phyloP scores from a whole-genome alignment of 1,284 basidiomycete species.

The Kwoniella shivajii region DNA sequence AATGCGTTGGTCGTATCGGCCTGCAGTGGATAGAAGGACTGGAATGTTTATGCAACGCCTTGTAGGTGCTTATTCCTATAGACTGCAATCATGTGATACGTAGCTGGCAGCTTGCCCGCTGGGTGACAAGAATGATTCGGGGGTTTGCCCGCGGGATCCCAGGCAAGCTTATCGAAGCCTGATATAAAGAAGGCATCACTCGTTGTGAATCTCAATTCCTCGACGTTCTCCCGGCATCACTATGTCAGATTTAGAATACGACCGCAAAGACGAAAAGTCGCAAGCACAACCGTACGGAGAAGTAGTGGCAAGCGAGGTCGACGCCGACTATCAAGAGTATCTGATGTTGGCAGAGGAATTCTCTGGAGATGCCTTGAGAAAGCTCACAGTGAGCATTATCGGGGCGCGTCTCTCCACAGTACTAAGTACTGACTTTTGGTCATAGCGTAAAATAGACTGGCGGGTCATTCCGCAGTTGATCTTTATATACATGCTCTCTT shows the following conservation, averaged over 20 bases:
- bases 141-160: too few species aligned
- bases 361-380: slow-evolving; percentile 24
- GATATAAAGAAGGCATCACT: too few species aligned
- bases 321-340: slow-evolving; percentile 31
- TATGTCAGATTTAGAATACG: neutral
- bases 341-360: slow-evolving; percentile 21
- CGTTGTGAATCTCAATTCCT: too few species aligned
- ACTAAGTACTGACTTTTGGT: neutral
- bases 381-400: slow-evolving; percentile 24
- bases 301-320: neutral
- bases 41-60: too few species aligned
- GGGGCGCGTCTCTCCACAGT: slow-evolving; percentile 18
- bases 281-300: neutral
- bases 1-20: too few species aligned
- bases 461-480: slow-evolving; percentile 7
- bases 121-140: too few species aligned
- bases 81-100: too few species aligned
- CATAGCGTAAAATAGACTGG: slow-evolving; percentile 7
- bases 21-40: too few species aligned
- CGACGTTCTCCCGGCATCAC: too few species aligned
- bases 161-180: too few species aligned
- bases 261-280: neutral
- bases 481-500: slow-evolving; percentile 39
- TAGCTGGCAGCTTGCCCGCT: too few species aligned
- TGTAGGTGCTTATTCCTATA: too few species aligned